These are phyloP conservation scores for Heliamphora ciliata DNA, from an alignment of 179 eudicot genomes.

Conservation along the genomic window DNA sequence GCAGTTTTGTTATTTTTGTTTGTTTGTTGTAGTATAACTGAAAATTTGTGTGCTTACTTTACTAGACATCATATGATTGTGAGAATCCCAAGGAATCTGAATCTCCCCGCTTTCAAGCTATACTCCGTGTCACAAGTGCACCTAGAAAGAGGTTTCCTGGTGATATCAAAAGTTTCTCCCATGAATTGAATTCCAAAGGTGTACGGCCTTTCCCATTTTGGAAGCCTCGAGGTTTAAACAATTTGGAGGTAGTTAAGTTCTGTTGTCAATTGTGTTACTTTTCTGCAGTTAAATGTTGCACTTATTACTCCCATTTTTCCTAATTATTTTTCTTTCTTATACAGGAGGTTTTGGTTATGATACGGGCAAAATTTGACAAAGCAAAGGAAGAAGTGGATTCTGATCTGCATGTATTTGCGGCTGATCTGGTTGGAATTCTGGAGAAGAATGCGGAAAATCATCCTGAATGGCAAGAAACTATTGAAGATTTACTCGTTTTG, in stretches of 20 bases:
- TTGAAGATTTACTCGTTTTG: slow-evolving; percentile 84
- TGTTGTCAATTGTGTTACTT: slow-evolving; percentile 12
- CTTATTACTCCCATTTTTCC: slow-evolving; percentile 5
- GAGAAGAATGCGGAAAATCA: slow-evolving; percentile 85
- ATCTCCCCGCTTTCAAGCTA: slow-evolving; percentile 99
- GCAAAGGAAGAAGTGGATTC: slow-evolving; percentile 99
- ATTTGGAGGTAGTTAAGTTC: slow-evolving; percentile 57
- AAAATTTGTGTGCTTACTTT: slow-evolving; percentile 15
- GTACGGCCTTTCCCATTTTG: slow-evolving; percentile 91
- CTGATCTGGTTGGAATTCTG: slow-evolving; percentile 80
- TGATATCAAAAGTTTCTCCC: slow-evolving; percentile 96
- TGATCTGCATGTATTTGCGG: slow-evolving; percentile 88
- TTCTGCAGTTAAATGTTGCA: neutral
- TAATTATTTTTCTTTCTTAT: slow-evolving; percentile 15
- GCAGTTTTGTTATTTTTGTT: neutral
- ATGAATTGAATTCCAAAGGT: slow-evolving; percentile 88
- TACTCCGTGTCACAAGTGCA: slow-evolving; percentile 92
- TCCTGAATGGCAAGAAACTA: slow-evolving; percentile 95
- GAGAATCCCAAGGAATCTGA: slow-evolving; percentile 99
- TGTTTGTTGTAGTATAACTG: slow-evolving; percentile 15
- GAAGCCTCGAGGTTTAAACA: slow-evolving; percentile 93
- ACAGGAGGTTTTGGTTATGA: slow-evolving; percentile 92
- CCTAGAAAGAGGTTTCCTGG: slow-evolving; percentile 85
- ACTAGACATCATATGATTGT: slow-evolving; percentile 68
- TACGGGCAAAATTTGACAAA: slow-evolving; percentile 87